These are phyloP conservation scores for Aspergillus fumigatiaffinis DNA, from an alignment of 2,329 filamentous ascomycete genomes.

Conservation along the genomic window DNA sequence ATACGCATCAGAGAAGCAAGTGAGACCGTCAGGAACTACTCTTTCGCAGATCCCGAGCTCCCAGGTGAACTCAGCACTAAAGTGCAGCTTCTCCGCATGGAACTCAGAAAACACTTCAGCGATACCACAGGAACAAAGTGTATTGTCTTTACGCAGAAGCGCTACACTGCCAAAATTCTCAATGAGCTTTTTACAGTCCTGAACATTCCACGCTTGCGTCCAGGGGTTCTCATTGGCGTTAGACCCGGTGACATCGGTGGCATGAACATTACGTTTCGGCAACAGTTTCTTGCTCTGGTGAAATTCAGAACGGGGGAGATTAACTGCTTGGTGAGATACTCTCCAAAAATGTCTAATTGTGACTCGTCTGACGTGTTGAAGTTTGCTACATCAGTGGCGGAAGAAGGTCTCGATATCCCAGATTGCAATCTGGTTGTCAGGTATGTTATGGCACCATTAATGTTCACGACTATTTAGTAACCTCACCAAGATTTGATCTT, in stretches of 20 bases:
- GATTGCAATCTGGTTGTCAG: constrained; percentile 63
- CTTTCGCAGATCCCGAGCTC: constrained; percentile 39
- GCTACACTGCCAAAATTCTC: constrained; percentile 72
- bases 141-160: constrained; percentile 81
- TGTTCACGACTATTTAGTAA: neutral
- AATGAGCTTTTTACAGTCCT: constrained; percentile 62
- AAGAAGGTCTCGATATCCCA: constrained; percentile 64
- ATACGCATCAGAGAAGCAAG: constrained; percentile 57
- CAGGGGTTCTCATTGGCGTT: constrained; percentile 63
- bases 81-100: constrained; percentile 58
- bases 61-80: constrained; percentile 65
- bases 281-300: constrained; percentile 70
- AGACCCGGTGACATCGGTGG: constrained; percentile 51
- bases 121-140: constrained; percentile 59
- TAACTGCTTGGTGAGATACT: constrained; percentile 48
- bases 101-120: constrained; percentile 62
- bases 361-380: constrained; percentile 11
- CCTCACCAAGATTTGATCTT: constrained; percentile 66
- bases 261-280: constrained; percentile 62
- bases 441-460: constrained; percentile 14
- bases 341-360: constrained; percentile 3
- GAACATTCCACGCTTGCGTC: constrained; percentile 55
- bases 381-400: constrained; percentile 63
- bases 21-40: constrained; percentile 52
- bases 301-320: constrained; percentile 58